Evolutionary conservation across 108 stramenopile species (phyloP).

Genomic region (Stephanodiscus minutulus): DNA sequence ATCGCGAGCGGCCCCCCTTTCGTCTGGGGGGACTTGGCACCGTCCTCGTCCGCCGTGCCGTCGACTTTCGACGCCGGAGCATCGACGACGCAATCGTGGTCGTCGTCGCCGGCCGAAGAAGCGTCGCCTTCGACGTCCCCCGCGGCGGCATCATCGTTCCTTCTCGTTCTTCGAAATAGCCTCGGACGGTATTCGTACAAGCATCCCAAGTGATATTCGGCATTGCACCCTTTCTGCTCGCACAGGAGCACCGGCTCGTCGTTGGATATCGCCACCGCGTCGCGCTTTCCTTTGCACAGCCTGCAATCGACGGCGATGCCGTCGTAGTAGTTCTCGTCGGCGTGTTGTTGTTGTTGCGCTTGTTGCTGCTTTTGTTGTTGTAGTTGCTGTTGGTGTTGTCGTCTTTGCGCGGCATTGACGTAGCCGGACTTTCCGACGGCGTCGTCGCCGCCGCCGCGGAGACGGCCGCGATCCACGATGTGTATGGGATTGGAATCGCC

Average conservation of each 20-base stretch:
- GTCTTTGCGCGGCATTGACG: background rate
- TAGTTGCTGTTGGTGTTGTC: background rate
- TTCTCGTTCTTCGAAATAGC: conserved; percentile 5
- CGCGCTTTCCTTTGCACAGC: conserved; percentile 38
- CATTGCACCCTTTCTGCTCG: conserved; percentile 50
- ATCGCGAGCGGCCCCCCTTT: conserved; percentile 10
- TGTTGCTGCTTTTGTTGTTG: background rate
- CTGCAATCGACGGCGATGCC: conserved; percentile 1
- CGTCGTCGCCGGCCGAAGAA: background rate
- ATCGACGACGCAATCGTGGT: background rate
- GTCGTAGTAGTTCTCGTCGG: background rate
- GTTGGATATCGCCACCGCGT: conserved; percentile 19
- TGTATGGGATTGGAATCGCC: background rate
- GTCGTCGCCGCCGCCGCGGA: background rate
- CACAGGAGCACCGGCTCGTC: conserved; percentile 49
- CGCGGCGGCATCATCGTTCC: background rate
- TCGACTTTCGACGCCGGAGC: conserved; percentile 1
- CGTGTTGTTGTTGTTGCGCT: background rate
- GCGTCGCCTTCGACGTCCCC: background rate
- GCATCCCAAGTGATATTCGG: conserved; percentile 71
- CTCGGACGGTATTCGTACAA: conserved; percentile 32
- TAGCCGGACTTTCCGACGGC: background rate
- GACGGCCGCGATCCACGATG: background rate
- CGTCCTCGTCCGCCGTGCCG: conserved; percentile 2
- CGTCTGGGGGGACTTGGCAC: background rate